Percentiles rank a stretch among this genome's conserved stretches.
These are phyloP conservation scores for Hordeum marinum DNA, from an alignment of 176 grass and related monocot species.

Conservation along the genomic window DNA sequence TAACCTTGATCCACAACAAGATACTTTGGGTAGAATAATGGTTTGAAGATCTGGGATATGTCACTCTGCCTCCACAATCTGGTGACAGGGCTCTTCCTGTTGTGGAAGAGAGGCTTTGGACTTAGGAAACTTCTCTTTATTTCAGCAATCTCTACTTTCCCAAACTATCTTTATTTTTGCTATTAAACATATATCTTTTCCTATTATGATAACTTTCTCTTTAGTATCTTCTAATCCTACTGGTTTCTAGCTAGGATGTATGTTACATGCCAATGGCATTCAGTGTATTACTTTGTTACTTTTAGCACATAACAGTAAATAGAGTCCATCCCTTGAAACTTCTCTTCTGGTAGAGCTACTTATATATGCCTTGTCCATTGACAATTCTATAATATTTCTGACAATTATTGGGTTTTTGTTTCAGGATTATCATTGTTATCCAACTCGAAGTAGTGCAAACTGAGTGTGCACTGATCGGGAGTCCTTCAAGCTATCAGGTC, in stretches of 20 bases:
- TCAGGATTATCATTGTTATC: constrained; percentile 69
- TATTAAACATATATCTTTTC: no score
- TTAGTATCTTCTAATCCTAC: not conserved
- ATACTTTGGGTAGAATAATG: not conserved
- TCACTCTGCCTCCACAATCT: not conserved
- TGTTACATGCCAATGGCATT: no score
- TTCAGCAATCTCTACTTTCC: not conserved
- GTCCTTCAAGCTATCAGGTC: constrained; percentile 37
- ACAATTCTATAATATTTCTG: constrained; percentile 1
- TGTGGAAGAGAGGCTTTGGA: not conserved
- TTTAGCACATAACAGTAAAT: not conserved
- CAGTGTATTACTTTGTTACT: no score
- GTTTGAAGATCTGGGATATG: not conserved
- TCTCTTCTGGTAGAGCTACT: not conserved
- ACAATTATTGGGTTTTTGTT: not conserved
- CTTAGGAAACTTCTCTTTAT: not conserved
- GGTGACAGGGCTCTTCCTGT: not conserved
- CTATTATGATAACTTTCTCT: not conserved
- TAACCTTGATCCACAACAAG: not conserved
- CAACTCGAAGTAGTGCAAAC: constrained; percentile 63
- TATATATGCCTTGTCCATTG: constrained; percentile 8
- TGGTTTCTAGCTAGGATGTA: no score
- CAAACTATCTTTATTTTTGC: not conserved
- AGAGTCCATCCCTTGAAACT: not conserved
- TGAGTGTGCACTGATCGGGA: constrained; percentile 42